Conservation (phyloP, 176 grass and related monocot genomes). For the Dendrocalamus sinicus region DNA sequence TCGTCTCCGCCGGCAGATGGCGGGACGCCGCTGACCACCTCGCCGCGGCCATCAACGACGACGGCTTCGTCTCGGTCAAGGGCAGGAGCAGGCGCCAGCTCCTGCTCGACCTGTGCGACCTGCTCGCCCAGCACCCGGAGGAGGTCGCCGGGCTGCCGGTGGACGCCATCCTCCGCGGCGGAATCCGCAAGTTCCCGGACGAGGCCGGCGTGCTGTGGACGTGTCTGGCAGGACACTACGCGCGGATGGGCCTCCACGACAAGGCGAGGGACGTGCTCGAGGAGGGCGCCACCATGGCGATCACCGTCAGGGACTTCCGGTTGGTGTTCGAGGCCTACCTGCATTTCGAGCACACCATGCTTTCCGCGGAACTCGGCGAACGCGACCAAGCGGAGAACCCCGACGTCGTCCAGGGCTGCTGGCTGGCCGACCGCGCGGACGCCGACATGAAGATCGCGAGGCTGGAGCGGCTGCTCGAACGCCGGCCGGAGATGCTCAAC, state of each 20-base stretch:
- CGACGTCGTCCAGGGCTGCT: conserved; percentile 7
- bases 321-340: conserved; percentile 70
- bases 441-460: conserved; percentile 54
- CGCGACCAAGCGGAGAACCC: background rate
- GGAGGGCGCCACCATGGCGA: conserved; percentile 47
- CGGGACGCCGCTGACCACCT: conserved; percentile 67
- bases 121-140: conserved; percentile 59
- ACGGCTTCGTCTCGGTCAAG: conserved; percentile 44
- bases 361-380: conserved; percentile 46
- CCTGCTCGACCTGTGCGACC: conserved; percentile 55
- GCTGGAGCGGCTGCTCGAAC: conserved; percentile 61
- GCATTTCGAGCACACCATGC: conserved; percentile 63
- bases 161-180: conserved; percentile 70
- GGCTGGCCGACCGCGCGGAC: conserved; percentile 57
- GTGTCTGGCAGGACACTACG: conserved; percentile 59
- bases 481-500: conserved; percentile 65
- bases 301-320: conserved; percentile 58
- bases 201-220: conserved; percentile 67
- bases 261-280: conserved; percentile 76
- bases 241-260: conserved; percentile 53
- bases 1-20: conserved; percentile 56
- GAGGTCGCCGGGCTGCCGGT: conserved; percentile 62
- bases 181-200: conserved; percentile 54
- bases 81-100: conserved; percentile 73
- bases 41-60: conserved; percentile 56